Conservation (phyloP, 345 rosid species). For the Syzygium aromaticum region DNA sequence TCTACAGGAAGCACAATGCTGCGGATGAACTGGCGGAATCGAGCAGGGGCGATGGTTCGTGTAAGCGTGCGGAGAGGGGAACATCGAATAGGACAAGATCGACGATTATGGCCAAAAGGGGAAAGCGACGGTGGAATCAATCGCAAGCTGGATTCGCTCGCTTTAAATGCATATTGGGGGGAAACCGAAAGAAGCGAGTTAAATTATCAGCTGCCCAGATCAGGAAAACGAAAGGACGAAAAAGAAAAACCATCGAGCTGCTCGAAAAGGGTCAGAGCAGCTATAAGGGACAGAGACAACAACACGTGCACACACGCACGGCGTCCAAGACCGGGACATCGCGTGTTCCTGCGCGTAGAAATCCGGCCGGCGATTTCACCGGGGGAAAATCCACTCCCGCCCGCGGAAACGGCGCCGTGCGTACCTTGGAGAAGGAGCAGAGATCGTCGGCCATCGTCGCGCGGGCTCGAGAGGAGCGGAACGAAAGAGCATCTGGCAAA, state of each 20-base stretch:
- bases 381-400: neutral
- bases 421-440: constrained; percentile 68
- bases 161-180: neutral
- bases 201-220: neutral
- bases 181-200: neutral
- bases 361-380: neutral
- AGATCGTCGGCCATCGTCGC: constrained; percentile 67
- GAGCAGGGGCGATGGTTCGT: neutral
- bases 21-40: too few relatives aligned
- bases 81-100: neutral
- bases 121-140: neutral
- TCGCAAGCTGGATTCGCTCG: neutral
- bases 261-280: neutral
- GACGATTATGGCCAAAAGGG: neutral
- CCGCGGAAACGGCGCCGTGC: neutral
- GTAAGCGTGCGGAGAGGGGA: neutral
- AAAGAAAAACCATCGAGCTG: neutral
- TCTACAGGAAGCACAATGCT: neutral
- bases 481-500: constrained; percentile 39
- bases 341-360: neutral
- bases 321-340: neutral
- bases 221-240: neutral
- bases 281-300: neutral
- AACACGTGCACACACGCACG: neutral
- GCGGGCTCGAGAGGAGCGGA: constrained; percentile 11